Percentiles rank a stretch among this genome's conserved stretches.
Conservation (phyloP, 371 early-diverging fungal species). For the Mortierella sp. region DNA sequence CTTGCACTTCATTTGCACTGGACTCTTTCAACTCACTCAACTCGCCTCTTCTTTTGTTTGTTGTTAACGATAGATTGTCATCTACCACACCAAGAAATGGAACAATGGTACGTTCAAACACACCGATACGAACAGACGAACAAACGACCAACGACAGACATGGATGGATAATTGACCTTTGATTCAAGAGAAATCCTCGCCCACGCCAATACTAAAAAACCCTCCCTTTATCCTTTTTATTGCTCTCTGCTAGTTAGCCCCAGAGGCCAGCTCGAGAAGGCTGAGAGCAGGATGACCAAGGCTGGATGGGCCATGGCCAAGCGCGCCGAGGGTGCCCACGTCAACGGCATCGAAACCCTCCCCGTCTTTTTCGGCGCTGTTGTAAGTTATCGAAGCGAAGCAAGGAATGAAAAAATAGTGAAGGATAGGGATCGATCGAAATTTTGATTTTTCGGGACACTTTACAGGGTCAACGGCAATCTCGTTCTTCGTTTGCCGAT, state of each 20-base stretch:
- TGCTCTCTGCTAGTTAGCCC: constrained; percentile 35
- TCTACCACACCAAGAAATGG: constrained; percentile 53
- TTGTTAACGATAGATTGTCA: constrained; percentile 31
- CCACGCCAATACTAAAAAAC: not conserved
- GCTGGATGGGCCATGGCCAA: constrained; percentile 55
- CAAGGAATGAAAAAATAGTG: not conserved
- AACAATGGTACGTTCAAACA: constrained; percentile 42
- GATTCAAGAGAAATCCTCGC: not conserved
- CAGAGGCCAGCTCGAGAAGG: constrained; percentile 55
- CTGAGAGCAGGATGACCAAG: constrained; percentile 55
- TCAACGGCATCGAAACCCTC: constrained; percentile 56
- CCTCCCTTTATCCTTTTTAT: too few species aligned
- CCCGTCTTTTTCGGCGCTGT: constrained; percentile 51
- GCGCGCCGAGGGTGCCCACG: constrained; percentile 58
- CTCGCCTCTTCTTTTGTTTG: too few species aligned
- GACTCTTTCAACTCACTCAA: not conserved
- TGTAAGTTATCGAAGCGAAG: constrained; percentile 36
- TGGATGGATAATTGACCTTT: not conserved
- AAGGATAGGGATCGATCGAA: not conserved
- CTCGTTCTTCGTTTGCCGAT: not conserved
- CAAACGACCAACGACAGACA: not conserved
- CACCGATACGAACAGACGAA: not conserved
- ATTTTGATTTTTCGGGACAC: constrained; percentile 9
- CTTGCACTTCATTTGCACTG: not conserved
- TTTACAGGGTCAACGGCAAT: not conserved